Evolutionary conservation across 2,329 filamentous ascomycete species (phyloP).

Genomic region (Alternaria brassicicola): DNA sequence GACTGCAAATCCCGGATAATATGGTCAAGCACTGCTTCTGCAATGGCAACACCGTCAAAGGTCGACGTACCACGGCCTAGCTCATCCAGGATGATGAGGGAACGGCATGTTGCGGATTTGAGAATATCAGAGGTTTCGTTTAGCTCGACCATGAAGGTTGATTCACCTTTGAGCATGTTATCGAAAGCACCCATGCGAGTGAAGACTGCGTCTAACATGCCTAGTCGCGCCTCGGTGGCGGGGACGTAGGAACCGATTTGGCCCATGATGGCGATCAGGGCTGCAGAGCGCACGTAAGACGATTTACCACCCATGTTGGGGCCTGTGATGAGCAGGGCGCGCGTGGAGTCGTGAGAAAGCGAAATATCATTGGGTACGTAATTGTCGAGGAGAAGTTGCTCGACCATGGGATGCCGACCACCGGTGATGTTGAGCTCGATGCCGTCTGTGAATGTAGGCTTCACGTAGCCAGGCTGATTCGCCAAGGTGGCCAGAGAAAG

Average conservation of each 20-base stretch:
- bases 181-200: conserved; percentile 96
- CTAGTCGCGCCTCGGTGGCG: conserved; percentile 73
- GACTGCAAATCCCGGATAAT: conserved; percentile 76
- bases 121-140: conserved; percentile 91
- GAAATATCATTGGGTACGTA: conserved; percentile 91
- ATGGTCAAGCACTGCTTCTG: conserved; percentile 86
- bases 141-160: conserved; percentile 97
- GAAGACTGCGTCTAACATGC: conserved; percentile 88
- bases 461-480: conserved; percentile 83
- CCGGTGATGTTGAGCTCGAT: conserved; percentile 72
- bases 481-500: conserved; percentile 85
- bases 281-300: conserved; percentile 92
- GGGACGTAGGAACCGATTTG: conserved; percentile 96
- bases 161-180: conserved; percentile 93
- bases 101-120: conserved; percentile 82
- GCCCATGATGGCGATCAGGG: conserved; percentile 89
- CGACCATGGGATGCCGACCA: conserved; percentile 94
- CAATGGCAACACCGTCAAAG: conserved; percentile 95
- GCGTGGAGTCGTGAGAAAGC: conserved; percentile 62
- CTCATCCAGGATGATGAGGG: conserved; percentile 91
- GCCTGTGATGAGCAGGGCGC: conserved; percentile 88
- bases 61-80: conserved; percentile 91
- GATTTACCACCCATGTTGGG: conserved; percentile 99
- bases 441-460: conserved; percentile 70
- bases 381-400: conserved; percentile 80